Evolutionary conservation across 2,329 filamentous ascomycete genomes (phyloP), one percentile per base, ranked within the genome.

Genomic region (Exophiala xenobiotica): DNA sequence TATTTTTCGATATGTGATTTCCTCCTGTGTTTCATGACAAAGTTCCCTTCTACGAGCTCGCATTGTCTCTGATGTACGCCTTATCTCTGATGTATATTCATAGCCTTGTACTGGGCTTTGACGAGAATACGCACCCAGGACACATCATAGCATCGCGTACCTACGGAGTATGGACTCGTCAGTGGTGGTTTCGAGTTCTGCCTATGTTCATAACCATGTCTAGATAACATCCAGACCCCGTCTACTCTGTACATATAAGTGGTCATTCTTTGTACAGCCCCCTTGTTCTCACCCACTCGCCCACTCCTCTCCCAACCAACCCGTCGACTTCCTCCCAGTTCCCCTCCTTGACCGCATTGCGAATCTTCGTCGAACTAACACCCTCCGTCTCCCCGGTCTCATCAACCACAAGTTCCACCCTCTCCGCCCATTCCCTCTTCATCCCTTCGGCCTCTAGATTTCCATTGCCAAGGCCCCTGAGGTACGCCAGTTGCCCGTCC

Each of bases 361-460:
- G 67, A 3, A 70, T 71, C 40, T 59, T 67, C 1, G 73, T 75
- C 22, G 71, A 74, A 61, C 73, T 75, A 26, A 75, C 67, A 2
- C 68, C 61, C 6, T 58, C 24, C 1, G 68, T 60, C 14, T 60
- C 52, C 2, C 61, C 67, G 0, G 63, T 57, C 23, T 64, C 65
- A 42, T 64, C 69, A 37, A 72, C 65, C 7, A 72, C 70, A 19
- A 75, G 59, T 45, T 70, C 64, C 14, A 75, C 72, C 12, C 64
- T 66, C 18, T 70, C 48, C 6, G 68, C 70, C 73, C 73, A 75
- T 62, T 74, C 72, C 31, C 63, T 61, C 45, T 64, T 68, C 14
- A 64, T 68, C 11, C 71, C 72, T 35, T 72, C 71, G 18, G 65
- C 63, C 11, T 57, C 57, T 35, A 55, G n/a, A 11, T 52, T 31